A percentile compares a stretch with the other conserved stretches of the same genome.
Conservation (phyloP, 2,329 filamentous ascomycete species). For the Diaporthe velutina region DNA sequence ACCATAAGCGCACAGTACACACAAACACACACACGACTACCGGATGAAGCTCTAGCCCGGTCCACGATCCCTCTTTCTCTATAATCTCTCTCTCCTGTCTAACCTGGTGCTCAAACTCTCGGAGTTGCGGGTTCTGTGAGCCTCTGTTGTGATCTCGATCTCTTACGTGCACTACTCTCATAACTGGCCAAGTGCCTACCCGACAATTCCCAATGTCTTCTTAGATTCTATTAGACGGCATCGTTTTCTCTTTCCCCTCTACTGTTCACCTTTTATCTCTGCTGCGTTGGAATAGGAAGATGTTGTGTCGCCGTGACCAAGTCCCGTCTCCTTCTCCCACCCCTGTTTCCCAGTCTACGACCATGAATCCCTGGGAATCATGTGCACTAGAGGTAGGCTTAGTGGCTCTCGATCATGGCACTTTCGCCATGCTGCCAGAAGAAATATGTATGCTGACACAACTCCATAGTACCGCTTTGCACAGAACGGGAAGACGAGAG, state of each 20-base stretch:
- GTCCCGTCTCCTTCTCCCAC: not conserved
- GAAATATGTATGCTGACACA: conserved; percentile 8
- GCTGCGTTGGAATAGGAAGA: not conserved
- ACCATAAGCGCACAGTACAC: not conserved
- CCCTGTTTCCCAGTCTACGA: conserved; percentile 18
- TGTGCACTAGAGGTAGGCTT: conserved; percentile 52
- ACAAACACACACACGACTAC: not conserved
- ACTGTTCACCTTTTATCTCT: too few relatives aligned
- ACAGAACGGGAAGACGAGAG: conserved; percentile 24
- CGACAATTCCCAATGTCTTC: not conserved
- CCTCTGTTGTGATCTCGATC: conserved; percentile 36
- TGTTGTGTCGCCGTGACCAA: not conserved
- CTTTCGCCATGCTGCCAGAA: not conserved
- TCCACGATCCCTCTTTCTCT: not conserved
- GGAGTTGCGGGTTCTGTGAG: not conserved
- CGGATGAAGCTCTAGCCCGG: conserved; percentile 2
- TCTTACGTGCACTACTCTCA: conserved; percentile 42
- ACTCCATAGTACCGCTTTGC: conserved; percentile 36
- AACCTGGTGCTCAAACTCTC: not conserved
- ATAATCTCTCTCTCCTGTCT: not conserved
- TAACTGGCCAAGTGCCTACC: conserved; percentile 17
- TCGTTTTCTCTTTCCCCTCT: not conserved
- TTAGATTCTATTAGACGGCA: not conserved
- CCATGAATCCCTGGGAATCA: conserved; percentile 52
- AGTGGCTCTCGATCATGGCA: not conserved